Base-by-base conservation (phyloP, 2,329 filamentous ascomycete genomes). In the Aciculosporium take region DNA sequence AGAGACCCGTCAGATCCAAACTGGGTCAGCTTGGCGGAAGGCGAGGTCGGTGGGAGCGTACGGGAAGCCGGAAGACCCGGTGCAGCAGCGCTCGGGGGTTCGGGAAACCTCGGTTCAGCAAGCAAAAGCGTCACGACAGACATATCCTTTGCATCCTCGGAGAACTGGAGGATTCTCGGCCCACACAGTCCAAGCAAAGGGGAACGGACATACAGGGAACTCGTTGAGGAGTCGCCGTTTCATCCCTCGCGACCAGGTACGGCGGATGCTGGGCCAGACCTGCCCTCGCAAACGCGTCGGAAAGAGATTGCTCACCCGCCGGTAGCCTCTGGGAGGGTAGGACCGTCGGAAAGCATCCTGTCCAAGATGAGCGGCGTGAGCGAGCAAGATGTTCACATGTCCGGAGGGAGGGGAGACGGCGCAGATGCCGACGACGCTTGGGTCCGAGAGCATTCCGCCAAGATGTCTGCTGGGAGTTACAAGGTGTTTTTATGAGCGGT, bases 111-210 rank as follows among this genome's bases (percentile, higher is more conserved):
- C 47, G 45, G 24, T 37, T 45, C 39, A 12, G 20, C 35, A 10
- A 39, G 45, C 37, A 50, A 47, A 40, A 56, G 52, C 31, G 31
- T 56, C 36, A 42, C 44, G 5, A 55, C 50, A 5, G 56, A 58
- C 4, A 41, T 52, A 0, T 63, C 60, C 0, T 62, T 63, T 45
- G 56, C 51, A 6, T 61, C 60, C 2, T 42, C 51, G 3, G 61
- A 63, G 46, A 63, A 64, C 41, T 64, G 61, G 61, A 51, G 56
- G 17, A 44, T 57, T 7, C 49, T 58, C n/a, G 46, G 46, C 17
- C 46, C 28, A 5, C 37, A 29, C n/a, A 39, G 35, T 28, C 54
- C 48, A 7, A 47, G 51, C 21, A 54, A 54, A 5, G 51, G 54
- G 8, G 59, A 53, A 20, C 49, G 54, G 8, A 54, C 55, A 5